These are phyloP conservation scores for Stagonosporopsis vannaccii DNA, from an alignment of 2,329 filamentous ascomycete species.

Conservation along the genomic window DNA sequence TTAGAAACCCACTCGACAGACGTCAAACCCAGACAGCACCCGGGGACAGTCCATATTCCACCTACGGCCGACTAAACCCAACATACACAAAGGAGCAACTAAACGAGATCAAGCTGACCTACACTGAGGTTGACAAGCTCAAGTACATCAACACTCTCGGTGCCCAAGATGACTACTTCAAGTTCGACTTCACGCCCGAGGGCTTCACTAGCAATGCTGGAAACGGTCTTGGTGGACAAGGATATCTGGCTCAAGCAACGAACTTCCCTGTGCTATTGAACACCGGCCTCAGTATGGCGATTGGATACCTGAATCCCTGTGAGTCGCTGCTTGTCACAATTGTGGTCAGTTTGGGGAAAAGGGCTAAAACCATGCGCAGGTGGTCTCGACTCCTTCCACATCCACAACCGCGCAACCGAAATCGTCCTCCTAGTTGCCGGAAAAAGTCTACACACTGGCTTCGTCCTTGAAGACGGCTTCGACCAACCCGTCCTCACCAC, in stretches of 20 bases:
- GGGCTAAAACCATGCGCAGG: background rate
- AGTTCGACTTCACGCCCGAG: conserved; percentile 9
- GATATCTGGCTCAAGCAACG: conserved; percentile 4
- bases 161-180: conserved; percentile 8
- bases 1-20: conserved; percentile 2
- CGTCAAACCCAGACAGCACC: conserved; percentile 3
- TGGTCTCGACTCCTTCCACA: conserved; percentile 10
- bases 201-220: conserved; percentile 6
- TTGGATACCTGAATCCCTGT: conserved; percentile 8
- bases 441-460: conserved; percentile 6
- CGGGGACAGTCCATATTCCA: background rate
- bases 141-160: conserved; percentile 10
- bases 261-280: conserved; percentile 6
- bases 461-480: conserved; percentile 11
- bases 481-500: conserved; percentile 8
- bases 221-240: conserved; percentile 6
- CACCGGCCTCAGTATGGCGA: conserved; percentile 8
- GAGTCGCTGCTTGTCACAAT: background rate
- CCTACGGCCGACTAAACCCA: conserved; percentile 3
- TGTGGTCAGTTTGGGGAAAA: background rate
- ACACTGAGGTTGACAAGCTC: conserved; percentile 9
- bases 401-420: conserved; percentile 9
- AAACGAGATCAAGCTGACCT: conserved; percentile 10
- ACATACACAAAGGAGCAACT: conserved; percentile 5
- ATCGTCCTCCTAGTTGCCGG: conserved; percentile 9